A percentile compares a stretch with the other conserved stretches of the same genome.
phyloP scores from a whole-genome alignment of 2,329 filamentous ascomycete genomes.

The Exophiala sp. region DNA sequence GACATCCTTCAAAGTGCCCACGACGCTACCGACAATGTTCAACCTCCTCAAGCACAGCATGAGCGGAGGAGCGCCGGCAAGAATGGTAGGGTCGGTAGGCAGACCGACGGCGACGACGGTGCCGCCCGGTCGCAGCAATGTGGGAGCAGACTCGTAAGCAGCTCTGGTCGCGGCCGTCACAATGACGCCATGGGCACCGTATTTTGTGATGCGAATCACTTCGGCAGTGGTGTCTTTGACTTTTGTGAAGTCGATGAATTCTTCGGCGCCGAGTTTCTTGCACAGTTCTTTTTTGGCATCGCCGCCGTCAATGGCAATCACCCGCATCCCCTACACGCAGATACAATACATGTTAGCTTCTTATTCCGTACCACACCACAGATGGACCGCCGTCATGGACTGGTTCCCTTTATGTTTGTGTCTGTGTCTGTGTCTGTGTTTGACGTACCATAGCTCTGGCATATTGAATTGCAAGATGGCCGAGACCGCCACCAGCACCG shows the following conservation, averaged over 20 bases:
- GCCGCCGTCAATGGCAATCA: slow-evolving; percentile 38
- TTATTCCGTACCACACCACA: no score
- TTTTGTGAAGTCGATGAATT: slow-evolving; percentile 36
- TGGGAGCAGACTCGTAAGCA: slow-evolving; percentile 34
- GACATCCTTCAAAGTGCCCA: slow-evolving; percentile 42
- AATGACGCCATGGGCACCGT: slow-evolving; percentile 37
- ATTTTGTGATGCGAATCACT: slow-evolving; percentile 34
- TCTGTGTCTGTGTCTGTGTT: neutral
- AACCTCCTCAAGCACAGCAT: slow-evolving; percentile 37
- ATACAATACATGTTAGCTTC: no score
- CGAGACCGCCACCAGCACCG: slow-evolving; percentile 32
- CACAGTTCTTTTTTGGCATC: slow-evolving; percentile 35
- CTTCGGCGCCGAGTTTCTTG: slow-evolving; percentile 36
- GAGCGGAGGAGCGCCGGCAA: slow-evolving; percentile 38
- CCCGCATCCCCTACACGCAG: slow-evolving; percentile 31
- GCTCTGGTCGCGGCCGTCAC: slow-evolving; percentile 36
- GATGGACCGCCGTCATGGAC: no score
- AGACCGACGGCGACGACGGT: slow-evolving; percentile 37
- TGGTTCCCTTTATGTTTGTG: no score
- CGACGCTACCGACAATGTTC: slow-evolving; percentile 41
- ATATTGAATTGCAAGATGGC: slow-evolving; percentile 34
- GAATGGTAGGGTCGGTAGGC: slow-evolving; percentile 32
- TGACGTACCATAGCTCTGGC: slow-evolving; percentile 30
- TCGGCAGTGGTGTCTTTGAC: slow-evolving; percentile 34
- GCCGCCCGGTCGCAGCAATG: slow-evolving; percentile 34